These are phyloP conservation scores for Stereum hirsutum DNA, from an alignment of 1,284 basidiomycete genomes.

Conservation along the genomic window DNA sequence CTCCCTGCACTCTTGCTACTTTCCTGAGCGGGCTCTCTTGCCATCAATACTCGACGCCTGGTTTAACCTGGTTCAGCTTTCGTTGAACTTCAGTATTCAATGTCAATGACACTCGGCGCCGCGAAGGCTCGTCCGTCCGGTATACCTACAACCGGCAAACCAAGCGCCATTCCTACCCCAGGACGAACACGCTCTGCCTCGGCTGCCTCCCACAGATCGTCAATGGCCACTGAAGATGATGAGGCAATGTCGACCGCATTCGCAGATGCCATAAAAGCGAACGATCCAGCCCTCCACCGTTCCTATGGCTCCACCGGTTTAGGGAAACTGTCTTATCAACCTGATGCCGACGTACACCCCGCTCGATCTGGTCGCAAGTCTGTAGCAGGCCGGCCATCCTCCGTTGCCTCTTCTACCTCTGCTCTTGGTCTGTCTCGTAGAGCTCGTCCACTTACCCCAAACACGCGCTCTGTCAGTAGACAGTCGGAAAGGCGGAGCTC, in stretches of 20 bases:
- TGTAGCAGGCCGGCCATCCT: conserved; percentile 25
- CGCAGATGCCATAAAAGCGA: conserved; percentile 66
- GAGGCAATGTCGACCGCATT: conserved; percentile 60
- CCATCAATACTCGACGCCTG: too few relatives aligned
- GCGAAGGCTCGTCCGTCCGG: conserved; percentile 44
- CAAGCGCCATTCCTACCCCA: conserved; percentile 57
- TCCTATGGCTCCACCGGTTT: conserved; percentile 26
- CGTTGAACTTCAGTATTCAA: too few relatives aligned
- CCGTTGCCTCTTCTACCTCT: conserved; percentile 27
- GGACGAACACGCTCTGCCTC: conserved; percentile 63
- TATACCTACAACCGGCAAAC: conserved; percentile 51
- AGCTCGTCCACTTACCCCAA: conserved; percentile 46
- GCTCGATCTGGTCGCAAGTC: conserved; percentile 30
- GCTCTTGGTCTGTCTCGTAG: conserved; percentile 26
- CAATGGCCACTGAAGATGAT: conserved; percentile 26
- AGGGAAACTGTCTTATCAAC: conserved; percentile 40
- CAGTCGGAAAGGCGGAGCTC: conserved; percentile 40
- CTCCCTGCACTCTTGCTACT: too few relatives aligned
- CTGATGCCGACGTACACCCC: conserved; percentile 21
- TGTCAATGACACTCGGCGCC: conserved; percentile 37
- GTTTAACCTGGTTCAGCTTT: too few relatives aligned
- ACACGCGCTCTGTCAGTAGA: conserved; percentile 47
- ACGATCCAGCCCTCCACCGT: conserved; percentile 68
- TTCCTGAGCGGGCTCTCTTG: too few relatives aligned
- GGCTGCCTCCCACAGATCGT: conserved; percentile 27